Evolutionary conservation across 208 protist species (phyloP).

Genomic region (Trypanosoma congolense): DNA sequence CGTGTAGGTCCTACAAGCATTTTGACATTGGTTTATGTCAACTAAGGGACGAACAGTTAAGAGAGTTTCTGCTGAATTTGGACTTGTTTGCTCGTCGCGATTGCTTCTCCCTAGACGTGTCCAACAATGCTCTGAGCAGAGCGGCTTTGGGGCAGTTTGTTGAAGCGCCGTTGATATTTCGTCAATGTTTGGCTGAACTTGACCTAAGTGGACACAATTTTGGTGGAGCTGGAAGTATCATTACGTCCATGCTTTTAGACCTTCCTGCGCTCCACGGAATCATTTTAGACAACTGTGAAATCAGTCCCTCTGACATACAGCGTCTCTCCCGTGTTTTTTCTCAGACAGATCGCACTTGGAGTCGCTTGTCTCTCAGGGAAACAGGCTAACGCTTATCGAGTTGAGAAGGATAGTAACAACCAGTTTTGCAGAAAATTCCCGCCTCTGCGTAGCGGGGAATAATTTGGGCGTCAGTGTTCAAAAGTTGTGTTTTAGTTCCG

Average conservation of each 20-base stretch:
- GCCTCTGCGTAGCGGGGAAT: slow-evolving; percentile 13
- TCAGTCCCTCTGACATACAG: slow-evolving; percentile 23
- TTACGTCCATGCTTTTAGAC: slow-evolving; percentile 25
- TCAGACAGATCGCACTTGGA: slow-evolving; percentile 10
- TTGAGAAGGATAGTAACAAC: slow-evolving; percentile 11
- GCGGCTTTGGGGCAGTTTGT: slow-evolving; percentile 28
- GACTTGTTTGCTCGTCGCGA: slow-evolving; percentile 24
- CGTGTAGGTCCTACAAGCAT: slow-evolving; percentile 13
- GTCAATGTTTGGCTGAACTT: slow-evolving; percentile 21
- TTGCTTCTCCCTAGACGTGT: slow-evolving; percentile 41
- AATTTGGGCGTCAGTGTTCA: slow-evolving; percentile 25
- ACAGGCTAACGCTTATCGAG: slow-evolving; percentile 2
- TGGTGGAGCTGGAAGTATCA: slow-evolving; percentile 20
- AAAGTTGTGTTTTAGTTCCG: slow-evolving; percentile 17
- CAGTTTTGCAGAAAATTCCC: slow-evolving; percentile 8
- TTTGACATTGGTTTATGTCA: slow-evolving; percentile 44
- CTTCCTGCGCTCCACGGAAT: slow-evolving; percentile 25
- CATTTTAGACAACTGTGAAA: slow-evolving; percentile 19
- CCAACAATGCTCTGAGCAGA: slow-evolving; percentile 30
- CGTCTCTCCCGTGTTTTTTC: slow-evolving; percentile 32
- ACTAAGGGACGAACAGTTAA: slow-evolving; percentile 34
- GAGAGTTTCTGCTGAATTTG: slow-evolving; percentile 28
- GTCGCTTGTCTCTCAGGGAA: slow-evolving; percentile 9
- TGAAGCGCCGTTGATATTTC: slow-evolving; percentile 12
- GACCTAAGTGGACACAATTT: slow-evolving; percentile 29